These are phyloP conservation scores for Backusella mclennaniae DNA, from an alignment of 192 early-diverging fungal species.

Conservation along the genomic window DNA sequence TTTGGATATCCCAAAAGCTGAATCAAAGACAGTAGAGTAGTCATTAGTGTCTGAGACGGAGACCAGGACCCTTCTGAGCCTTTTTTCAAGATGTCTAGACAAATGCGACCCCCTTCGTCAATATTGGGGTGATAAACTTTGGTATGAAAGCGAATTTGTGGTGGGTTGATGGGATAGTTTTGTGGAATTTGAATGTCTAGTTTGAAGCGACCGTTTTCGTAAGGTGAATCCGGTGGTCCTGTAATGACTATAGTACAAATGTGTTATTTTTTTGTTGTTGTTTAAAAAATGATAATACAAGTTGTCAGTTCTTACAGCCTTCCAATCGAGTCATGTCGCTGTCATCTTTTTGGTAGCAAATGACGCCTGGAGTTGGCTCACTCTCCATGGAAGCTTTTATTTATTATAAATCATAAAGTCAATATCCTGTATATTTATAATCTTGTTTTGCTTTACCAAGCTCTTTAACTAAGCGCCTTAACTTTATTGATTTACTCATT, in stretches of 20 bases:
- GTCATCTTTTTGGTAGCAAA: slow-evolving; percentile 65
- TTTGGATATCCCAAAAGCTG: slow-evolving; percentile 65
- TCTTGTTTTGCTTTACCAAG: background rate
- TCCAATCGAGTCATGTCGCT: slow-evolving; percentile 49
- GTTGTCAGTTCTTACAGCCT: slow-evolving; percentile 41
- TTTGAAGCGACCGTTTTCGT: slow-evolving; percentile 59
- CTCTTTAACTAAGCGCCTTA: background rate
- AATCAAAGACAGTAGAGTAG: slow-evolving; percentile 56
- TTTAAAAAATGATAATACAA: background rate
- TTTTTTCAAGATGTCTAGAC: slow-evolving; percentile 66
- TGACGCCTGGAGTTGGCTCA: slow-evolving; percentile 55
- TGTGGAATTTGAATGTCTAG: slow-evolving; percentile 60
- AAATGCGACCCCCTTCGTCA: slow-evolving; percentile 75
- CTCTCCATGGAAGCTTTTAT: slow-evolving; percentile 27
- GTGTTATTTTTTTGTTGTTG: background rate
- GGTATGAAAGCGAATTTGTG: slow-evolving; percentile 66
- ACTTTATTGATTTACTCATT: background rate
- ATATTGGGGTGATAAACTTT: slow-evolving; percentile 84
- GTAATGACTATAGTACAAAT: slow-evolving; percentile 36
- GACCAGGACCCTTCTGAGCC: slow-evolving; percentile 60
- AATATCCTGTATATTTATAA: no score
- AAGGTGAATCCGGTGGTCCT: slow-evolving; percentile 69
- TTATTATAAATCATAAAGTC: no score
- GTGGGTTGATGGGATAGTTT: slow-evolving; percentile 72
- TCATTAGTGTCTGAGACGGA: slow-evolving; percentile 64